Evolutionary conservation across 352 stramenopile species (phyloP).

Genomic region (Pythium monospermum): DNA sequence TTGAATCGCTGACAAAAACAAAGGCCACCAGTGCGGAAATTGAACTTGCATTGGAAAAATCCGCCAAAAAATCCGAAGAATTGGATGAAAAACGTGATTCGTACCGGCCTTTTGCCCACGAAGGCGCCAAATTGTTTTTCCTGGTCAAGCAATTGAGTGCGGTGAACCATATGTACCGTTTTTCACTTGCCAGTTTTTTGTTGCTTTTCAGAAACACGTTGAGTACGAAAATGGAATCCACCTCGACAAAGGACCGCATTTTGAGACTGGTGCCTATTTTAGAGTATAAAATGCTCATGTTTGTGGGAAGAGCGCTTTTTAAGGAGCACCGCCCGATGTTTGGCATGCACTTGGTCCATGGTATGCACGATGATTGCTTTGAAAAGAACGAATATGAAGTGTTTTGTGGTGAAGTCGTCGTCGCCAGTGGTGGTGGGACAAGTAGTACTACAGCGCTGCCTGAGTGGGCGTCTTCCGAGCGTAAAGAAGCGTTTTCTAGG

Average conservation of each 20-base stretch:
- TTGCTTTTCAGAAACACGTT: conserved; percentile 83
- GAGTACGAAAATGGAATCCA: conserved; percentile 73
- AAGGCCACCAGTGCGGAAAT: conserved; percentile 93
- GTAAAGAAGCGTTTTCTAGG: conserved; percentile 77
- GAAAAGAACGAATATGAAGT: conserved; percentile 92
- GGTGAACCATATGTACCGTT: conserved; percentile 96
- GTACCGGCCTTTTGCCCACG: conserved; percentile 86
- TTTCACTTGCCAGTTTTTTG: conserved; percentile 90
- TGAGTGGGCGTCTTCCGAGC: conserved; percentile 79
- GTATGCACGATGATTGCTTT: conserved; percentile 90
- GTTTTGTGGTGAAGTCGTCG: conserved; percentile 85
- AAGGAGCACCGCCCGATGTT: conserved; percentile 94
- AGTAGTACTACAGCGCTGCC: conserved; percentile 25
- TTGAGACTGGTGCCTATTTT: conserved; percentile 79
- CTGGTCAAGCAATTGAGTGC: conserved; percentile 86
- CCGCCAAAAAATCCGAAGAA: conserved; percentile 85
- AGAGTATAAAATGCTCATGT: conserved; percentile 89
- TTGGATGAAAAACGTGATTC: conserved; percentile 91
- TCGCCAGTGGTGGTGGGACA: conserved; percentile 24
- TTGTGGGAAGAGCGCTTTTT: conserved; percentile 89
- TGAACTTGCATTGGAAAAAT: conserved; percentile 83
- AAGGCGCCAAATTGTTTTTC: conserved; percentile 93
- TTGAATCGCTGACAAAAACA: conserved; percentile 92
- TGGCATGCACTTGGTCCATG: conserved; percentile 91
- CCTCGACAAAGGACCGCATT: conserved; percentile 78